Base-by-base conservation (phyloP, 495 filamentous ascomycete species). In the Venustampulla echinocandica region DNA sequence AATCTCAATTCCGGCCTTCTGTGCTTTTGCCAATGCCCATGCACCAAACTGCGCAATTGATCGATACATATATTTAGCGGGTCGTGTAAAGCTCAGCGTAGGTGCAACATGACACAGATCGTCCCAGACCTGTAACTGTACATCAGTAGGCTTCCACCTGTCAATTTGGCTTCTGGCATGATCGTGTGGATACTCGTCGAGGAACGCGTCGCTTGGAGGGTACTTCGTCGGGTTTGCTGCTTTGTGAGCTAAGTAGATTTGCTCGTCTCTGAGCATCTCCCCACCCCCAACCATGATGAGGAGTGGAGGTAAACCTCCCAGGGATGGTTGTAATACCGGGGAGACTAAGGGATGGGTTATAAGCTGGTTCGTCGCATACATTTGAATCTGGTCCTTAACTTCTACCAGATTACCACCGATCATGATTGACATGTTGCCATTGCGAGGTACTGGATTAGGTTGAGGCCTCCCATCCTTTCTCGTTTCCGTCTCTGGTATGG, bases 41-140 rank as follows among this genome's bases (percentile, higher is more conserved):
- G 87, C 85, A 9, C 87, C 85, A 59, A 97, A 95, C 46, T 95
- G 89, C 1, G 90, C 85, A 19, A 96, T 80, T 6, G 82, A 81
- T 18, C 87, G 76, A 60, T 84, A 95, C 87, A 96, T 95, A 59
- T 84, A 85, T 56, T 95, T 97, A 9, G 90, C 90, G 1, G 90
- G 90, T n/a, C 79, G 70, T 0, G 90, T 95, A 57, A 90, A 97
- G 60, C 85, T 90, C 10, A 97, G 68, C 0, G 88, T 93, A 4
- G 88, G 85, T 1, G 82, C 85, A 10, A 95, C 90, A 59, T 97
- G 90, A 49, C 90, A 97, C 14, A 95, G 67, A 57, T 94, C 80
- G 23, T 96, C 90, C 87, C 90, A 96, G 5, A 97, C 83, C 62
- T 97, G 90, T n/a, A 97, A 69, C 61, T 94, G 88, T 7, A 97